Evolutionary conservation across 306 rosid genomes (phyloP).

Genomic region (Rubus parviflorus): DNA sequence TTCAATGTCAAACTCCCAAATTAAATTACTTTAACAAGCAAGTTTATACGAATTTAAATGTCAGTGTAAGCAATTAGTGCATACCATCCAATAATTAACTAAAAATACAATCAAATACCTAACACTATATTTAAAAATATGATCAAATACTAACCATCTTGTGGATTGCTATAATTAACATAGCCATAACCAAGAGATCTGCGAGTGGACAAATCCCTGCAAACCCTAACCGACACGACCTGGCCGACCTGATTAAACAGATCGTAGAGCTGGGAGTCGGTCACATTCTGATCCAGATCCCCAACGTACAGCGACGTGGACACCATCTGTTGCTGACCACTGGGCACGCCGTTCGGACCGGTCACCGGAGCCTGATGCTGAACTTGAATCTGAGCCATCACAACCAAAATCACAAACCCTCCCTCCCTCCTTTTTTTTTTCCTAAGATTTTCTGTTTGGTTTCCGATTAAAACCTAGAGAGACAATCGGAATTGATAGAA

Average conservation of each 20-base stretch:
- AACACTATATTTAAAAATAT: background rate
- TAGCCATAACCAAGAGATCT: slow-evolving; percentile 80
- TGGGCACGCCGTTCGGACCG: slow-evolving; percentile 35
- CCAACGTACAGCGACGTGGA: slow-evolving; percentile 71
- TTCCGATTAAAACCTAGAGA: background rate
- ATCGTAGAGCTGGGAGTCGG: slow-evolving; percentile 68
- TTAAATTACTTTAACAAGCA: background rate
- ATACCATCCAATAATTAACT: background rate
- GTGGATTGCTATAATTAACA: slow-evolving; percentile 61
- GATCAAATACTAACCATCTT: slow-evolving; percentile 49
- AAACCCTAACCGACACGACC: slow-evolving; percentile 68
- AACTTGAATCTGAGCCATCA: slow-evolving; percentile 75
- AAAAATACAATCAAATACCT: background rate
- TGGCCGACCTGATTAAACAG: slow-evolving; percentile 59
- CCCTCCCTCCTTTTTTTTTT: background rate
- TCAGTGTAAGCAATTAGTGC: background rate
- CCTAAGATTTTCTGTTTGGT: background rate
- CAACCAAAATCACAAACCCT: slow-evolving; percentile 18
- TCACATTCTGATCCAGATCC: slow-evolving; percentile 58
- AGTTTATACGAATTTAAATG: background rate
- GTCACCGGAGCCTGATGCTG: slow-evolving; percentile 51
- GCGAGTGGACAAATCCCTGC: slow-evolving; percentile 61
- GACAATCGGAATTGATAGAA: background rate
- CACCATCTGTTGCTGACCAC: slow-evolving; percentile 40
- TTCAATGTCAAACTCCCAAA: background rate